Base-by-base conservation (phyloP, 352 stramenopile genomes). In the Globisporangium spiculum region DNA sequence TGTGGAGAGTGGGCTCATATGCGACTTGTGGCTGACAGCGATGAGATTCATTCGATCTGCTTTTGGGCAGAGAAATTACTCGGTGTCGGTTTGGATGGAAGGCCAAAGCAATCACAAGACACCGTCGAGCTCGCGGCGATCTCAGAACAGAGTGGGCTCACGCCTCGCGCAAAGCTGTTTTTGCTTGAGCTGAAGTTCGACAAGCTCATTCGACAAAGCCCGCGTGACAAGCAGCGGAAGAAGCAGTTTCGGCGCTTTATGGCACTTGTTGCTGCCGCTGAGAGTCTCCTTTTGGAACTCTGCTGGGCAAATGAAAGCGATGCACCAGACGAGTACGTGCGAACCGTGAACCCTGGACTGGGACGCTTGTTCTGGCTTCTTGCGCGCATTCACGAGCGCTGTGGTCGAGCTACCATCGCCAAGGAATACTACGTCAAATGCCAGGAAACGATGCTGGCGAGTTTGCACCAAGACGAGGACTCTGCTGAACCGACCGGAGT, bases 351-450 rank as follows among this genome's bases (percentile, higher is more conserved):
- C 18, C 10, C 32, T 58, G 60, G 53, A 7, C 24, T 83, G 6
- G 32, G 72, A n/a, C 77, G 85, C 1, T 63, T 90, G 22, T 76
- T 91, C 50, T 93, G 83, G 85, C 56, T 93, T 0, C 72, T 85
- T 24, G 85, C 79, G 2, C 70, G 70, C 10, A 77, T 90, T 58
- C 75, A 78, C 34, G 81, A 90, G n/a, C 62, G 77, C 12, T 77
- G 58, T 52, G 75, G 77, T 5, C 75, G 84, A 44, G 67, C 73
- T 10, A 74, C 75, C 41, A 68, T 78, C 22, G 81, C 81, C 1
- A 87, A 88, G 46, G 68, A 82, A 18, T 90, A 80, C 63, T 92
- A 79, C 48, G 72, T 61, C 16, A 86, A 91, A 64, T 90, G 84
- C 63, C 76, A 75, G 53, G 69, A 83, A 9, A 70, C 71, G 53